A percentile compares a stretch with the other conserved stretches of the same genome.
Evolutionary conservation across 345 rosid species (phyloP).

Genomic region (Noccaea caerulescens): DNA sequence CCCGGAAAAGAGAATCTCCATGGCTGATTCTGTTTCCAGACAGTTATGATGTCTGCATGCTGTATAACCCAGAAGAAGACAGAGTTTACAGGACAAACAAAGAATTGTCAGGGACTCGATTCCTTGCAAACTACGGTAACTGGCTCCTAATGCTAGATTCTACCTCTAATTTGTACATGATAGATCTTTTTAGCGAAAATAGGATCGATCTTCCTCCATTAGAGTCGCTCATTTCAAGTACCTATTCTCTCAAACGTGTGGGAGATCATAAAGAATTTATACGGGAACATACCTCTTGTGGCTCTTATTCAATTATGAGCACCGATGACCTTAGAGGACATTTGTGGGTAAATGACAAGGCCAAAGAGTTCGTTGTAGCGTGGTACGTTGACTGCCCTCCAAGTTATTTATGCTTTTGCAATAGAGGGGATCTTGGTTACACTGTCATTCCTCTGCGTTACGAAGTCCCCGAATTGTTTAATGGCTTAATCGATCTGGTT

Average conservation of each 20-base stretch:
- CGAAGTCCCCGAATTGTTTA: neutral
- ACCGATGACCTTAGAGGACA: neutral
- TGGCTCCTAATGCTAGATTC: neutral
- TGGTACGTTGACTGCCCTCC: neutral
- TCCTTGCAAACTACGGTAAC: neutral
- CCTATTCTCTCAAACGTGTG: neutral
- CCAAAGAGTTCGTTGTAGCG: neutral
- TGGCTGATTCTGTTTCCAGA: neutral
- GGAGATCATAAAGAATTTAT: neutral
- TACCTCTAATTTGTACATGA: neutral
- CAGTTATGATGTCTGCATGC: neutral
- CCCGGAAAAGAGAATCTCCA: neutral
- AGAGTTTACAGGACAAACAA: neutral
- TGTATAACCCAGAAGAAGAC: neutral
- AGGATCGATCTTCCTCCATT: neutral
- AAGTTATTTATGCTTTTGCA: neutral
- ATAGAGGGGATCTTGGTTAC: constrained; percentile 1
- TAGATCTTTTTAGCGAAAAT: neutral
- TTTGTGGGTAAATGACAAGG: constrained; percentile 1
- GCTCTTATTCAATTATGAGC: no score
- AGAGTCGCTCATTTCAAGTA: neutral
- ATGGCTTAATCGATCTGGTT: neutral
- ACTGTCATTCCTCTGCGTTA: no score
- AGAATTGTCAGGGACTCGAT: neutral
- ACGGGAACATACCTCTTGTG: neutral